Evolutionary conservation across 257 asterid species (phyloP).

Genomic region (Fraxinus pennsylvanica): DNA sequence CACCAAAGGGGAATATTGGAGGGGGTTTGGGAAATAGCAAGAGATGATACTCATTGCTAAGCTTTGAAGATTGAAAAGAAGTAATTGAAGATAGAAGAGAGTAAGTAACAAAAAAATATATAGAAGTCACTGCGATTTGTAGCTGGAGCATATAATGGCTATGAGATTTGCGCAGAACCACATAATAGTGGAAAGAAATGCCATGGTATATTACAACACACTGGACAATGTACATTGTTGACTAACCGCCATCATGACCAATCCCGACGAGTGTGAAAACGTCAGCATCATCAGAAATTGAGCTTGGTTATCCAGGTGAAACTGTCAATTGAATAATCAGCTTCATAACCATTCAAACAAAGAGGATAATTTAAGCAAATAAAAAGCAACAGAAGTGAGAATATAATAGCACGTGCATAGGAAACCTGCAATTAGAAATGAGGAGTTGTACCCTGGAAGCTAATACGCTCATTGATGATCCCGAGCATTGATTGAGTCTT

Average conservation of each 20-base stretch:
- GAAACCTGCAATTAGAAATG: constrained; percentile 1
- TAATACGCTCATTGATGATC: constrained; percentile 88
- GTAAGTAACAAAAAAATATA: no score
- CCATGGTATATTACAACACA: no score
- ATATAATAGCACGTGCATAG: constrained; percentile 5
- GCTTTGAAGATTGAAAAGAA: no score
- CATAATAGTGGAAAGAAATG: no score
- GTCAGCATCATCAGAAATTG: constrained; percentile 88
- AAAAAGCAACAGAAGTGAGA: constrained; percentile 12
- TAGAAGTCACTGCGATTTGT: no score
- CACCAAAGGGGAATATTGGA: no score
- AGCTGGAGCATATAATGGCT: no score
- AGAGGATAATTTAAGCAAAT: neutral
- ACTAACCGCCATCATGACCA: constrained; percentile 93
- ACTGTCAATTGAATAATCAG: constrained; percentile 50
- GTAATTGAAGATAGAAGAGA: no score
- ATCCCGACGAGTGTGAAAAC: constrained; percentile 77
- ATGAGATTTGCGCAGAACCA: neutral
- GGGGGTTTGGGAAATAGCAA: no score
- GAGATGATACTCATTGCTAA: no score
- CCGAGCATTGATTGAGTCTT: constrained; percentile 95
- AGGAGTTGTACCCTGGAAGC: constrained; percentile 74
- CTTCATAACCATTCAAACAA: constrained; percentile 14
- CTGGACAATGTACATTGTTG: neutral
- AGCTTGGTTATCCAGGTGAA: constrained; percentile 91